Evolutionary conservation across 495 filamentous ascomycete species (phyloP), one percentile per base, ranked within the genome.

Genomic region (Podospora didyma): DNA sequence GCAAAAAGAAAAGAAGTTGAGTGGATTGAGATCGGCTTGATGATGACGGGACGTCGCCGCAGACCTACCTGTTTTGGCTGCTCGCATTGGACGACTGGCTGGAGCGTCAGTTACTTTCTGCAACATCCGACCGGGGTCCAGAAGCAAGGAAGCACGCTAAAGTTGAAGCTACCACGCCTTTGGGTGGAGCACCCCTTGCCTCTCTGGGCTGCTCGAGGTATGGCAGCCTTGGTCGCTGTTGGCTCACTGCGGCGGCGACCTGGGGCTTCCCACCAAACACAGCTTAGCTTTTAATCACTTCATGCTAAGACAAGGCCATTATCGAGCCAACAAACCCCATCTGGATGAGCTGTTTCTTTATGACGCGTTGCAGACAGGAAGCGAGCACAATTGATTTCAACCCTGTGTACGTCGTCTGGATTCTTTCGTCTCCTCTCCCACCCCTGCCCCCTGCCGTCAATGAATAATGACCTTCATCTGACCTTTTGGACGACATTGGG

Each of bases 21-120:
- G 31, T 45, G 52, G 52, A 10, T 54, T 28, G 37, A 26, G 24
- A 14, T n/a, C n/a, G n/a, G n/a, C n/a, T 45, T 45, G 20, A 28
- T 20, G 46, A 48, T 55, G 53, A 55, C 48, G 53, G 48, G 42
- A 42, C 42, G 53, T 35, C 42, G 42, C 16, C 42, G 19, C 42
- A 55, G 53, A n/a, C 39, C 9, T 17, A 7, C 9, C 12, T 5
- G 14, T 42, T 14, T 42, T 42, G 12, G 39, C 12, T 17, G 14
- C 39, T 42, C 14, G 12, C n/a, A 14, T 42, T 14, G 39, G 39
- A 42, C n/a, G 39, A 42, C 5, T 42, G 39, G n/a, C 12, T 42
- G 12, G 7, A 42, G 14, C n/a, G 7, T 14, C 14, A 17, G 39
- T 7, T 14, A n/a, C 12, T 7, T 14, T 42, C 39, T 42, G 3